phyloP scores from a whole-genome alignment of 1,284 basidiomycete genomes.

The Gomphus bonarii region DNA sequence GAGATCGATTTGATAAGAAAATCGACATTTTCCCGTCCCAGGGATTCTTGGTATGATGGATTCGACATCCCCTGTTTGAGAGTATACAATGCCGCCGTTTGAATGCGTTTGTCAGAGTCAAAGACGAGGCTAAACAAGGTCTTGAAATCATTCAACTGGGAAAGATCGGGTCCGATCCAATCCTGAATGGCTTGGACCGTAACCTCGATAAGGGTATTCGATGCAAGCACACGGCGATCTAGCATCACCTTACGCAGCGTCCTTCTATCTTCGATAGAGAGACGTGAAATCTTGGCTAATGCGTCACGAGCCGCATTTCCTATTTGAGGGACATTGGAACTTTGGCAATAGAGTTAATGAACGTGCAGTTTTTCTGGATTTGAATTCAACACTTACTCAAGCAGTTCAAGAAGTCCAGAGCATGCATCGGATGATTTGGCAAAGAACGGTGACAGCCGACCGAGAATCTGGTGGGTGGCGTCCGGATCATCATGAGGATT shows the following conservation, averaged over 20 bases:
- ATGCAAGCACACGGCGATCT: background rate
- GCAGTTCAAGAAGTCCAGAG: background rate
- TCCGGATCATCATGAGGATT: background rate
- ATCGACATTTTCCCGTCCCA: background rate
- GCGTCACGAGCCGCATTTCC: background rate
- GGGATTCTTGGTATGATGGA: background rate
- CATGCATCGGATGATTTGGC: background rate
- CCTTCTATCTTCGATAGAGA: background rate
- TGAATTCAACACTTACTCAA: background rate
- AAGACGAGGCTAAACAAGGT: background rate
- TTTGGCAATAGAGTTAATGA: background rate
- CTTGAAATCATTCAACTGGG: background rate
- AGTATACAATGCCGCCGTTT: background rate
- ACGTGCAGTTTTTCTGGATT: background rate
- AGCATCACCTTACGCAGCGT: background rate
- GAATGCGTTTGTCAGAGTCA: background rate
- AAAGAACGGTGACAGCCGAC: background rate
- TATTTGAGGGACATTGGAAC: background rate
- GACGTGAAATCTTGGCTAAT: background rate
- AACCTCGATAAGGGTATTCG: background rate
- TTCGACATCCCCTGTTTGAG: background rate
- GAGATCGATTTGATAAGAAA: background rate
- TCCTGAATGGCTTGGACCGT: background rate
- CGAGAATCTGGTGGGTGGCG: background rate
- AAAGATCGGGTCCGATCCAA: background rate